Conservation (phyloP, 1,284 basidiomycete genomes). For the Kwoniella shivajii region DNA sequence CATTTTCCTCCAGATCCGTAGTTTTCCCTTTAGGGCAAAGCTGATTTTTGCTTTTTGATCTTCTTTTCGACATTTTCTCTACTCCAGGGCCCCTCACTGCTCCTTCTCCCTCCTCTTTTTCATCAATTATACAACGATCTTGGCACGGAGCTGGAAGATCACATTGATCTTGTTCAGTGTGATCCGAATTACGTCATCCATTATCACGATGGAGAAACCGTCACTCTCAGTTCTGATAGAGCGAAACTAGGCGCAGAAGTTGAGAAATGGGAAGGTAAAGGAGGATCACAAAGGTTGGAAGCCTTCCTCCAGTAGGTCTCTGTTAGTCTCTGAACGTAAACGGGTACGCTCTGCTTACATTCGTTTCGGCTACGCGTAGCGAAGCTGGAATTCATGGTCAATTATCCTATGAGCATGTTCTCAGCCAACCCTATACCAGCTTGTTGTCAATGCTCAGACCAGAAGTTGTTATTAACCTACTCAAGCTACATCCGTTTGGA, state of each 20-base stretch:
- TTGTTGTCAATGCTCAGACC: conserved; percentile 55
- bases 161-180: conserved; percentile 56
- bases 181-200: conserved; percentile 57
- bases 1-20: neutral
- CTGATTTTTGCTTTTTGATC: neutral
- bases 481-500: conserved; percentile 51
- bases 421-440: conserved; percentile 56
- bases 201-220: conserved; percentile 56
- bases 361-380: no score
- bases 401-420: conserved; percentile 58
- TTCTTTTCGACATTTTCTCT: conserved; percentile 1
- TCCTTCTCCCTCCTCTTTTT: conserved; percentile 59
- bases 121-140: conserved; percentile 57
- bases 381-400: conserved; percentile 38
- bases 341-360: no score
- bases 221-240: conserved; percentile 56
- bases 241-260: conserved; percentile 56
- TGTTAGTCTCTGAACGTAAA: no score
- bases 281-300: conserved; percentile 53
- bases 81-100: conserved; percentile 56
- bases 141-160: conserved; percentile 54
- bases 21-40: neutral
- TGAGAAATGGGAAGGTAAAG: conserved; percentile 58
- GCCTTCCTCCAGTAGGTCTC: conserved; percentile 34
- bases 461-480: conserved; percentile 54